These are phyloP conservation scores for Russula compacta DNA, from an alignment of 768 basidiomycete genomes.

Conservation along the genomic window DNA sequence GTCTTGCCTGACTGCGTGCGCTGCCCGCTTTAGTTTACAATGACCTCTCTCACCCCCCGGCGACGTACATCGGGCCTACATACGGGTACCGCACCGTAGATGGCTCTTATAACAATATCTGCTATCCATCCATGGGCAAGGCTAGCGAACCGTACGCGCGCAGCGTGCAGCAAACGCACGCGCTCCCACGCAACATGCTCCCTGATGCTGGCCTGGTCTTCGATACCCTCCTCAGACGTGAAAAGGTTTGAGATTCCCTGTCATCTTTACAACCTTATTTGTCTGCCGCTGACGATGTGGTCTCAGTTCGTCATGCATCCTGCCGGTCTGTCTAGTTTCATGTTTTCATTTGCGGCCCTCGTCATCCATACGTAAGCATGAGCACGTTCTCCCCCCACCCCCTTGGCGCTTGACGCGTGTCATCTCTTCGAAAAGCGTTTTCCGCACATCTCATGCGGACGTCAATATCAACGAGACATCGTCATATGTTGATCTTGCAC, in stretches of 20 bases:
- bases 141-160: conserved; percentile 75
- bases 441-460: conserved; percentile 67
- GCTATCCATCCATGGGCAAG: conserved; percentile 63
- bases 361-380: conserved; percentile 61
- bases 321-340: conserved; percentile 64
- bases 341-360: conserved; percentile 77
- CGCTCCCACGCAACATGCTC: conserved; percentile 56
- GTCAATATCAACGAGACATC: conserved; percentile 74
- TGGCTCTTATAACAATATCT: conserved; percentile 68
- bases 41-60: conserved; percentile 72
- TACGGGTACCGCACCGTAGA: conserved; percentile 68
- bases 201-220: conserved; percentile 78
- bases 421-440: conserved; percentile 55
- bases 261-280: background rate
- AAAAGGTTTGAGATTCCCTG: conserved; percentile 42
- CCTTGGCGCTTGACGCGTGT: background rate
- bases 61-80: conserved; percentile 53
- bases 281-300: background rate
- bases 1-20: background rate
- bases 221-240: conserved; percentile 66
- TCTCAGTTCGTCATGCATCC: conserved; percentile 66
- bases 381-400: background rate
- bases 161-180: conserved; percentile 62
- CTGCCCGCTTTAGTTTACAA: conserved; percentile 49
- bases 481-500: conserved; percentile 77